Conservation (phyloP, 2,329 filamentous ascomycete genomes). For the Emmonsiellopsis sp. region DNA sequence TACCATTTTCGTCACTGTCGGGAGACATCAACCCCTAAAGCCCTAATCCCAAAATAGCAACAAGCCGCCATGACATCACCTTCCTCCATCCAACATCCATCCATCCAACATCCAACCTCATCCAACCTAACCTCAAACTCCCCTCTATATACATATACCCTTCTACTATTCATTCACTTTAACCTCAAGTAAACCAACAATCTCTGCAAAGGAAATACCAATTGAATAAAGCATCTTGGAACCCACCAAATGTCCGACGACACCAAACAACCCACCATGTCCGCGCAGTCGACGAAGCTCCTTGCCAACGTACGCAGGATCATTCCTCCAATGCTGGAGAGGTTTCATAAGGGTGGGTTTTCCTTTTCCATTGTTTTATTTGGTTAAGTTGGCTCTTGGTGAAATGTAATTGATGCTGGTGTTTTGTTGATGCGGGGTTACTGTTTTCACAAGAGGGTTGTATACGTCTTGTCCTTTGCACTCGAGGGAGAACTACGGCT, state of each 20-base stretch:
- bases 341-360: constrained; percentile 80
- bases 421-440: neutral
- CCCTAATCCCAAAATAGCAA: neutral
- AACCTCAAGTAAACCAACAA: too few species aligned
- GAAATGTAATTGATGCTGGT: too few species aligned
- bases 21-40: neutral
- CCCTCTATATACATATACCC: too few species aligned
- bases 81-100: neutral
- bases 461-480: neutral
- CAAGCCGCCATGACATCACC: neutral
- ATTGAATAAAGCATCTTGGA: neutral
- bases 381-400: neutral
- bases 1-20: too few species aligned
- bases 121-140: too few species aligned
- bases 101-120: too few species aligned
- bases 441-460: too few species aligned
- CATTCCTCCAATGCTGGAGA: constrained; percentile 88
- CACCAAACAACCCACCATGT: constrained; percentile 38
- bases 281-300: constrained; percentile 62
- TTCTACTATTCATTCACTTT: too few species aligned
- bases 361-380: neutral
- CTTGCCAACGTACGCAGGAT: constrained; percentile 77
- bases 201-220: too few species aligned
- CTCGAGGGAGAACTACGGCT: neutral
- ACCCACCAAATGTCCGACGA: neutral